Percentiles rank a stretch among this genome's conserved stretches.
Evolutionary conservation across 2,329 filamentous ascomycete genomes (phyloP).

Genomic region (Microsporum canis): DNA sequence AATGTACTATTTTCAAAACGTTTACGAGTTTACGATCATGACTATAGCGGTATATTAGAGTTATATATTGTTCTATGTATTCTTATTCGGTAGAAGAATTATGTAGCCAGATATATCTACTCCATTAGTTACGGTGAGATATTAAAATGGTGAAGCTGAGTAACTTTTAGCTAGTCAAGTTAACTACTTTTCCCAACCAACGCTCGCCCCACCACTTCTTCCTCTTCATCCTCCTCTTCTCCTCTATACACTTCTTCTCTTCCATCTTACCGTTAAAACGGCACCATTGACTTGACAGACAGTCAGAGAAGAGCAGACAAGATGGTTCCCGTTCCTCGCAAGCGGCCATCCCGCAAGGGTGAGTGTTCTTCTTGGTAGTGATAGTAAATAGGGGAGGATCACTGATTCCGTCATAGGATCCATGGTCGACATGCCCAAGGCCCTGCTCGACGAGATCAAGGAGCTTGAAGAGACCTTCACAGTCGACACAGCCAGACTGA

Average conservation of each 20-base stretch:
- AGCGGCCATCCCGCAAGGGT: slow-evolving; percentile 62
- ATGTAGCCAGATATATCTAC: no score
- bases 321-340: slow-evolving; percentile 57
- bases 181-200: no score
- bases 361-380: slow-evolving; percentile 34
- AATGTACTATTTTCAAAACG: neutral
- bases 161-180: no score
- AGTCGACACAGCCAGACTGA: slow-evolving; percentile 66
- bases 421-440: slow-evolving; percentile 80
- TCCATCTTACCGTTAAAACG: neutral
- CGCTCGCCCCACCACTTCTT: no score
- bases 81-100: neutral
- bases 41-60: neutral
- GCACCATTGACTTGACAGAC: neutral
- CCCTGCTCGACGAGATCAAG: slow-evolving; percentile 70
- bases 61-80: neutral
- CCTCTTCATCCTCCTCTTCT: neutral
- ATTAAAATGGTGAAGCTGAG: no score
- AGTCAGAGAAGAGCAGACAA: slow-evolving; percentile 21
- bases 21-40: neutral
- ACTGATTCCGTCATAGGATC: slow-evolving; percentile 49
- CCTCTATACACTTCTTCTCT: neutral
- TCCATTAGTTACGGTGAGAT: no score
- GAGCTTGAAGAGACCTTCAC: slow-evolving; percentile 74
- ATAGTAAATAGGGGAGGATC: neutral